Evolutionary conservation across 2,329 filamentous ascomycete genomes (phyloP), one percentile per base, ranked within the genome.

Genomic region (Plenodomus tracheiphilus): DNA sequence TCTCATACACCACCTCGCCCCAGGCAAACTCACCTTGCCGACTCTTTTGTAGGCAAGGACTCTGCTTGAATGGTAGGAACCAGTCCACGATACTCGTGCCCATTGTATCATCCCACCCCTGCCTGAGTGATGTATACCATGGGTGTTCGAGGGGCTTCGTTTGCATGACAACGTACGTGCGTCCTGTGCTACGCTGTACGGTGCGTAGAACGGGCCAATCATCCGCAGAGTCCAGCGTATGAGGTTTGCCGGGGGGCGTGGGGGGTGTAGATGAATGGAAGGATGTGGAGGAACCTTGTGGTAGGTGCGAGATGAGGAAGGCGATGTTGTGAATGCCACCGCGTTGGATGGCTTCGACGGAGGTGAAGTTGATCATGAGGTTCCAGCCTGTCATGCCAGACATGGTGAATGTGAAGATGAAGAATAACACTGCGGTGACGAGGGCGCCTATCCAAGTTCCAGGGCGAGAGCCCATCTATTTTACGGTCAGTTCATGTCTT

Each of bases 391-490:
- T 89, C 39, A 86, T 92, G 34, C 81, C 65, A 2, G 86, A 81
- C 91, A 97, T 96, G 45, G 85, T 84, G 18, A 81, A 77, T 0
- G 87, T 80, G 71, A 97, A 97, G n/a, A 96, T 71, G 34, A 84
- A 83, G 64, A 97, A 96, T 48, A 96, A 79, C 11, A 77, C 81
- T 21, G 82, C 79, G 56, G 96, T 68, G 37, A 77, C 88, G 25
- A 96, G 70, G 9, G 81, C 78, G 7, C 85, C 85, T 43, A 89
- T 77, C 72, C 86, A 85, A 46, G 65, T 66, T 15, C 56, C 63
- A 2, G 68, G 68, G n/a, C 47, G 46, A 1, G 58, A 62, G 16
- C 55, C 50, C 39, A 58, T 51, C 56, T n/a, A n/a, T n/a, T n/a
- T n/a, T n/a, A n/a, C n/a, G n/a, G n/a, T n/a, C n/a, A n/a, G n/a